Evolutionary conservation across 176 grass and related monocot species (phyloP).

Genomic region (Tillandsia leiboldiana): DNA sequence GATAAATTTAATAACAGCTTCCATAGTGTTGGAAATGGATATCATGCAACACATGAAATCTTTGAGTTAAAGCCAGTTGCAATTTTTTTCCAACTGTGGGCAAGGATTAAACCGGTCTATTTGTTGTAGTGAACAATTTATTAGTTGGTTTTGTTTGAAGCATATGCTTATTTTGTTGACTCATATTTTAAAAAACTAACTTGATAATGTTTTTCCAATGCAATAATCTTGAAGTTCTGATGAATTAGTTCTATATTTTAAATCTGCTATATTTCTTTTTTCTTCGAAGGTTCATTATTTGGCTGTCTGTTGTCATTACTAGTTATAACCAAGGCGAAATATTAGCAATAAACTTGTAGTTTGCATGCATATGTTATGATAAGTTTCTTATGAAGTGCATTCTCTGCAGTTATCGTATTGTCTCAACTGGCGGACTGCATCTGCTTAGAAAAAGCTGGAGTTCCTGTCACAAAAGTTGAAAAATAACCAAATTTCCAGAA

Average conservation of each 20-base stretch:
- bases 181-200: no score
- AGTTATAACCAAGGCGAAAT: no score
- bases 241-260: not conserved
- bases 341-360: no score
- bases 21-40: no score
- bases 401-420: slow-evolving; percentile 52
- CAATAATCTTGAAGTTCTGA: not conserved
- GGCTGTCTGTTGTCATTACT: no score
- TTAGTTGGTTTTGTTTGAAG: no score
- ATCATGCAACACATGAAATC: no score
- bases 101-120: not conserved
- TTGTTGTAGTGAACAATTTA: no score
- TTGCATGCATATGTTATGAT: not conserved
- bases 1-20: no score
- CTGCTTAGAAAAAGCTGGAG: slow-evolving; percentile 71
- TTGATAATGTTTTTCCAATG: no score
- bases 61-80: not conserved
- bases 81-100: not conserved
- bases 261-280: not conserved
- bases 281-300: no score
- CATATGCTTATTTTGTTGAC: no score
- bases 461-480: slow-evolving; percentile 84
- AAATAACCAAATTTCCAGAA: slow-evolving; percentile 91
- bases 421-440: slow-evolving; percentile 85
- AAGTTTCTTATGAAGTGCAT: not conserved